Evolutionary conservation across 2,329 filamentous ascomycete species (phyloP), one percentile per base, ranked within the genome.

Genomic region (Verticillium nonalfalfae): DNA sequence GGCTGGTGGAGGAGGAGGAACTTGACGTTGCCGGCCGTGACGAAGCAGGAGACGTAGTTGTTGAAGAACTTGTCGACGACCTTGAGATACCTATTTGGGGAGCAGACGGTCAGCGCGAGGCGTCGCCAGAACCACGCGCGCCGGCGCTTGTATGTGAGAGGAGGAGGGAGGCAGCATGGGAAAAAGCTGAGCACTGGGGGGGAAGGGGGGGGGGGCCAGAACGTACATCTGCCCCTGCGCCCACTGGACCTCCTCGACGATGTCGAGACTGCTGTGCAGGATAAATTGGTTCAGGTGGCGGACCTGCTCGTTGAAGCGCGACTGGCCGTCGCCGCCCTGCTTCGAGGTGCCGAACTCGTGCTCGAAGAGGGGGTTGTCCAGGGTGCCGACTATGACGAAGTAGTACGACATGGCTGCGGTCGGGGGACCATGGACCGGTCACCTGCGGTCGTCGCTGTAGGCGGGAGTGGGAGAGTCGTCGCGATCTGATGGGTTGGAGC

Each of bases 201-300:
- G 35, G 6, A 13, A 6, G 7, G 56, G 39, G 35, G 15, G 58
- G 11, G 57, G 57, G 36, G 50, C 45, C 9, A 35, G n/a, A n/a
- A 73, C 81, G 66, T 79, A 96, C 92, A 96, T 90, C 68, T 91
- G 88, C 4, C 90, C 90, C 64, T 82, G 91, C 7, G 87, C 89
- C 94, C 95, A 99, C 78, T 98, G 95, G 35, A 94, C 87, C 76
- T 99, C 95, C 78, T 99, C 95, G 59, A 97, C 90, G 56, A 98
- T 91, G 75, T 99, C 95, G 61, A 99, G 81, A 67, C 91, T 91
- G 68, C 91, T 93, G 79, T 99, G 94, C 36, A 97, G 87, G 72
- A 98, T 92, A 79, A 99, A 98, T 76, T 97, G 95, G 79, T 97
- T 97, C 82, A 97, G 90, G 75, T 96, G 91, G 65, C 91, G 88